Evolutionary conservation across 2,329 filamentous ascomycete species (phyloP).

Genomic region (Delphinella strobiligena): DNA sequence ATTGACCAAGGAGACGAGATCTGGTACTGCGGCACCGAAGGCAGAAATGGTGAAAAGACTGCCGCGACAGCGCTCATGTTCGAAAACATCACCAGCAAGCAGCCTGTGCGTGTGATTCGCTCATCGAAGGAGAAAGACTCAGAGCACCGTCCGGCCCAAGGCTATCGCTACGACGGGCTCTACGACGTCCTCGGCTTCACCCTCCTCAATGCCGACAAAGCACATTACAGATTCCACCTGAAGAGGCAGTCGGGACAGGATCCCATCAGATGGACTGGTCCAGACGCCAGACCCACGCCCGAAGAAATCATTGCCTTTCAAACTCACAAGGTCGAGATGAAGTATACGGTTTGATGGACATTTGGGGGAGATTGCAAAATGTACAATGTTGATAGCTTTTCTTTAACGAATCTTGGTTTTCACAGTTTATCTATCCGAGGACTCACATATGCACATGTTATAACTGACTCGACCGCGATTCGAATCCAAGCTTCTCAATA

Average conservation of each 20-base stretch:
- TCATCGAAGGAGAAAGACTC: constrained; percentile 28
- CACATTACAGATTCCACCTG: constrained; percentile 37
- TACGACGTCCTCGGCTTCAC: constrained; percentile 35
- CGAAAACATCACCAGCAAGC: constrained; percentile 22
- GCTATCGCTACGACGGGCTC: constrained; percentile 47
- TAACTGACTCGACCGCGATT: no score
- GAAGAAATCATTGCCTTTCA: constrained; percentile 6
- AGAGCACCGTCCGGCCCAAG: constrained; percentile 32
- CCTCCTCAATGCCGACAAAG: constrained; percentile 27
- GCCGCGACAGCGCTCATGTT: constrained; percentile 33
- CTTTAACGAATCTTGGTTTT: no score
- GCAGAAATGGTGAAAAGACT: constrained; percentile 19
- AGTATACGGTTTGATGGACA: constrained; percentile 6
- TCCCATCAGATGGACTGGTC: constrained; percentile 33
- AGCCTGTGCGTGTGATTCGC: constrained; percentile 40
- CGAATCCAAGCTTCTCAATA: no score
- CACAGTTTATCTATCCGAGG: no score
- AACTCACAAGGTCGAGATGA: constrained; percentile 3
- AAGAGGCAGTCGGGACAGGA: constrained; percentile 31
- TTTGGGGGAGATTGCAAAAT: not conserved
- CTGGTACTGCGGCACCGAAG: constrained; percentile 40
- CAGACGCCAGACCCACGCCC: constrained; percentile 30
- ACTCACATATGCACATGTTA: no score
- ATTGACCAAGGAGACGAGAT: constrained; percentile 38
- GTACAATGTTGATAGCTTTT: not conserved